Percentiles rank a stretch among this genome's conserved stretches.
Conservation (phyloP, 2,329 filamentous ascomycete species). For the Neonectria magnoliae region DNA sequence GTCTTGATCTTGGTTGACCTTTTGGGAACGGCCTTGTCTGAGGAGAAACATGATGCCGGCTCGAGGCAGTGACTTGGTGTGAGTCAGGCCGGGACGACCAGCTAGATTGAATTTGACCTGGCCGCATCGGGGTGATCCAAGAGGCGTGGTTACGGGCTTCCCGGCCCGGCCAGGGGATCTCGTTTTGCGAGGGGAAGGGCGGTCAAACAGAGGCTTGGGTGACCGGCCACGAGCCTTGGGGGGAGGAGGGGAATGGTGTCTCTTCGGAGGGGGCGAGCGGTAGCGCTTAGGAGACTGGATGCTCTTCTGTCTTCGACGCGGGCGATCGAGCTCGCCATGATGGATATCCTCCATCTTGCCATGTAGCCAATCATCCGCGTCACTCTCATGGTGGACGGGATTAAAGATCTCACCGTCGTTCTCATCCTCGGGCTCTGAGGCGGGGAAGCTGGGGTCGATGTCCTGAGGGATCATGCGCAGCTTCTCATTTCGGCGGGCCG, state of each 20-base stretch:
- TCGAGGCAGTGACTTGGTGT: slow-evolving; percentile 88
- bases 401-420: slow-evolving; percentile 76
- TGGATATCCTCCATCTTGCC: slow-evolving; percentile 75
- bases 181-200: slow-evolving; percentile 75
- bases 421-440: slow-evolving; percentile 89
- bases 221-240: slow-evolving; percentile 61
- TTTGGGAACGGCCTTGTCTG: slow-evolving; percentile 54
- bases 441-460: slow-evolving; percentile 96
- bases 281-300: slow-evolving; percentile 56
- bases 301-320: slow-evolving; percentile 61
- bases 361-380: slow-evolving; percentile 75
- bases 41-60: slow-evolving; percentile 75
- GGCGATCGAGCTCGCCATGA: slow-evolving; percentile 63
- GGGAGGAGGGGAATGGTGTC: slow-evolving; percentile 47
- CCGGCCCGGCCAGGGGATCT: slow-evolving; percentile 81
- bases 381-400: slow-evolving; percentile 69
- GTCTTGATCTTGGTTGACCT: slow-evolving; percentile 51
- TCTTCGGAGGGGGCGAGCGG: slow-evolving; percentile 56
- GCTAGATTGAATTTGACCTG: slow-evolving; percentile 50
- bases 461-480: slow-evolving; percentile 90
- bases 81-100: slow-evolving; percentile 73
- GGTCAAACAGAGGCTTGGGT: slow-evolving; percentile 66
- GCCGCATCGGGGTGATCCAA: slow-evolving; percentile 53
- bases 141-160: slow-evolving; percentile 47
- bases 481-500: slow-evolving; percentile 83